Conservation (phyloP, 2,329 filamentous ascomycete genomes). For the Aspergillus pseudoglaucus region DNA sequence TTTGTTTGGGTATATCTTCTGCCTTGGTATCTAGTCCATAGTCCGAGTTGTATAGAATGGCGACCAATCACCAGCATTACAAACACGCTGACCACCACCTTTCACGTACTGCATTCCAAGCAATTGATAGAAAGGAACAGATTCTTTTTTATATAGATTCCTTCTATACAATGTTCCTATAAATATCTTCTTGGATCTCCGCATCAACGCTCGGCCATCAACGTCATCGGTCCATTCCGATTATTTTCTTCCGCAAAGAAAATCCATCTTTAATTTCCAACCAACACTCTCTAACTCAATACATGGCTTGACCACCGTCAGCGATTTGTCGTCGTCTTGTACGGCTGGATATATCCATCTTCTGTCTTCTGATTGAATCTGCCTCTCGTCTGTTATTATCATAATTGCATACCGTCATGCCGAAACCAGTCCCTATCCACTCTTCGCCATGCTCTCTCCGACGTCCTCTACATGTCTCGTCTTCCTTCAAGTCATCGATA, state of each 20-base stretch:
- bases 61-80: neutral
- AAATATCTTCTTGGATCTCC: neutral
- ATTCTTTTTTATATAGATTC: neutral
- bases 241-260: neutral
- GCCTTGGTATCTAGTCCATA: neutral
- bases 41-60: neutral
- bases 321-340: constrained; percentile 4
- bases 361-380: neutral
- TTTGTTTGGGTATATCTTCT: neutral
- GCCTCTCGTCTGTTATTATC: neutral
- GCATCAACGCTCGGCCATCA: neutral
- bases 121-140: neutral
- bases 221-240: neutral
- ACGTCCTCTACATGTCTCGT: constrained; percentile 4
- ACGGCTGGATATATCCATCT: neutral
- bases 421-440: constrained; percentile 16
- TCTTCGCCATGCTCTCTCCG: constrained; percentile 7
- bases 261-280: neutral
- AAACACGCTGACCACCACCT: neutral
- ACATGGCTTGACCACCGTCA: constrained; percentile 3
- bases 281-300: neutral
- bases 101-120: neutral
- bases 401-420: constrained; percentile 16
- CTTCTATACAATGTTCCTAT: neutral
- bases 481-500: constrained; percentile 1